A percentile compares a stretch with the other conserved stretches of the same genome.
phyloP scores from a whole-genome alignment of 2,329 filamentous ascomycete genomes.

The Apiospora malaysiana region DNA sequence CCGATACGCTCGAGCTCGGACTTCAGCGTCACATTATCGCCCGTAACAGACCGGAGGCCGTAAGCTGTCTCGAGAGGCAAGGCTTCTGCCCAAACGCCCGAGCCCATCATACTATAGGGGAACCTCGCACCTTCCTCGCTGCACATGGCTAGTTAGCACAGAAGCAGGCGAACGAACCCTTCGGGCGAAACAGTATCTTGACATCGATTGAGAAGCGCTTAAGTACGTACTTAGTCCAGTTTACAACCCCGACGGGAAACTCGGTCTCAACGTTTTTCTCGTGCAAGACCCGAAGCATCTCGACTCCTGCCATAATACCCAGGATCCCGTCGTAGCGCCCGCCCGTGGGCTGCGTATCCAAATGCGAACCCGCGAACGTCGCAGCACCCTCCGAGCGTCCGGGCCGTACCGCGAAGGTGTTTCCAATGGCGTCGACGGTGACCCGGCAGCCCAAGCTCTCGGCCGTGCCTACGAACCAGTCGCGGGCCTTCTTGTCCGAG shows the following conservation, averaged over 20 bases:
- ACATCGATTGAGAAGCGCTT: neutral
- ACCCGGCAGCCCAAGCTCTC: constrained; percentile 69
- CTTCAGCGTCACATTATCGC: constrained; percentile 67
- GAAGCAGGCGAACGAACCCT: no score
- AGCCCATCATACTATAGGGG: constrained; percentile 75
- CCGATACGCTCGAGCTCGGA: constrained; percentile 74
- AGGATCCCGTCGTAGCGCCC: constrained; percentile 80
- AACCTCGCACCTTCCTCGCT: constrained; percentile 84
- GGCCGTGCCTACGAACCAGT: constrained; percentile 75
- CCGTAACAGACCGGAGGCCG: constrained; percentile 64
- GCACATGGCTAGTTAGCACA: constrained; percentile 18
- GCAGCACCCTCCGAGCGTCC: constrained; percentile 63
- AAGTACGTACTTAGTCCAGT: constrained; percentile 70
- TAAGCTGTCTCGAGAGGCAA: constrained; percentile 68
- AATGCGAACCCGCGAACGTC: constrained; percentile 73
- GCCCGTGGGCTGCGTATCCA: constrained; percentile 69
- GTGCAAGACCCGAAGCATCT: constrained; percentile 71
- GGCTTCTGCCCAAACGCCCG: constrained; percentile 77
- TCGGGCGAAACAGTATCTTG: neutral
- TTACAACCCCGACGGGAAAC: constrained; percentile 75
- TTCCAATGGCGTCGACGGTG: constrained; percentile 77
- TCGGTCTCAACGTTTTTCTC: constrained; percentile 73
- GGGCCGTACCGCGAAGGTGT: constrained; percentile 76
- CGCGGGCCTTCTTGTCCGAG: constrained; percentile 71
- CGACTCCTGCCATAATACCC: constrained; percentile 74